Evolutionary conservation across 2,329 filamentous ascomycete species (phyloP), one percentile per base, ranked within the genome.

Genomic region (Aspergillus vadensis): DNA sequence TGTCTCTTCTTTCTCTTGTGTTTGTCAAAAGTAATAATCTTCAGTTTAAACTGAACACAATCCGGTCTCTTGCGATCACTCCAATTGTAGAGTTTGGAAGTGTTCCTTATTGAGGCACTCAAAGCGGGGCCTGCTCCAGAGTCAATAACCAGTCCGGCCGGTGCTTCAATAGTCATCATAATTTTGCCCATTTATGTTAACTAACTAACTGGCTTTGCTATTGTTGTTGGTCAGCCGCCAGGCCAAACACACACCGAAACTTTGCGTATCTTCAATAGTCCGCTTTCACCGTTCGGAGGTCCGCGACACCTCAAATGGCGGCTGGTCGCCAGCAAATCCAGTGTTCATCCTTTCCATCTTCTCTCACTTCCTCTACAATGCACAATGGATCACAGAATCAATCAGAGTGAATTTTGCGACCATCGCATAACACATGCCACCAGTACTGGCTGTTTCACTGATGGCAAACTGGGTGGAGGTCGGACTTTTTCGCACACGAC

Each of bases 201-300:
- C 10, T 36, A 36, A 36, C 32, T 36, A 36, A 36, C 44, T 47
- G 51, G 8, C 25, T 30, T 32, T 49, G 41, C 50, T 43, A 58
- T 49, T 58, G 43, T 58, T 58, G 50, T 59, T 58, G 41, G 30
- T 49, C 39, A 17, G 47, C 54, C 51, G 49, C 44, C 60, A 30
- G n/a, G 7, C 41, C 9, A 44, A 30, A 50, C 25, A 30, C 47
- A 67, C 66, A 67, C 64, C 64, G 65, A 65, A 67, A 66, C 55
- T 67, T 67, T 61, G 65, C 62, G 58, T 57, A 59, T 61, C 41
- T 57, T 55, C 57, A 55, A 57, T 58, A 47, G 58, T 57, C 50
- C 27, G 19, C 47, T 25, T 50, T 54, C 50, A 41, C 57, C 59
- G 51, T 56, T 53, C 44, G 48, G 41, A 54, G 44, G 51, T 50